Evolutionary conservation across 1,139 yeast species (phyloP), one percentile per base, ranked within the genome.

Genomic region (Yarrowia galli): DNA sequence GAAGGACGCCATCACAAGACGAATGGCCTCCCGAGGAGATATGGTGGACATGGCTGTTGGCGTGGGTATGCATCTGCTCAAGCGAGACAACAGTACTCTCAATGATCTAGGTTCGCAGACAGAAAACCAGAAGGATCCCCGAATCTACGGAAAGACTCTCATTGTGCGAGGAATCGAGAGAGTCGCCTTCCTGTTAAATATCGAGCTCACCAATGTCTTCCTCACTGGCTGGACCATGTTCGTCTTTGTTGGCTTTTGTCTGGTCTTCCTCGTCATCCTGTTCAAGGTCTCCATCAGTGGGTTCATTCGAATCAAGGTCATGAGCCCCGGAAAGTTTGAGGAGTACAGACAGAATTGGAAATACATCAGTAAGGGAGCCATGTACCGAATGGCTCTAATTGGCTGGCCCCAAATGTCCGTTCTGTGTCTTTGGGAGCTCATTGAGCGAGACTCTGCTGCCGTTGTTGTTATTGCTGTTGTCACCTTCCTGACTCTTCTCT

Each of bases 111-210:
- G 56, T 2, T 61, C 66, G 38, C 46, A 61, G 20, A 61, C 66
- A 0, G 66, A 61, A 13, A 61, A 61, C 66, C 66, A 61, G 28
- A 61, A 61, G 46, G 66, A 61, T 12, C 66, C 66, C 5, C 2
- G 4, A 7, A 61, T 61, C 23, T 61, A 61, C 46, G 66, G 66
- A 36, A 61, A 46, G 22, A 61, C 35, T 65, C 82, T 93, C 75
- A 89, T 93, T 46, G 81, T 95, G 68, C 85, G 97, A 76, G 99
- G 99, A 72, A 88, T 96, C 71, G 92, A 92, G 78, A 88, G 99
- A 79, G 97, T 93, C 10, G 88, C 98, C 0, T 95, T 83, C 76
- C 81, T 89, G 72, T 92, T 97, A 12, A 85, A 86, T 49, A 92
- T 95, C 73, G 99, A 95, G 79, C 83, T 92, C 72, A 89, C 98